These are phyloP conservation scores for Babesia ovata DNA, from an alignment of 169 alveolate genomes.

Conservation along the genomic window DNA sequence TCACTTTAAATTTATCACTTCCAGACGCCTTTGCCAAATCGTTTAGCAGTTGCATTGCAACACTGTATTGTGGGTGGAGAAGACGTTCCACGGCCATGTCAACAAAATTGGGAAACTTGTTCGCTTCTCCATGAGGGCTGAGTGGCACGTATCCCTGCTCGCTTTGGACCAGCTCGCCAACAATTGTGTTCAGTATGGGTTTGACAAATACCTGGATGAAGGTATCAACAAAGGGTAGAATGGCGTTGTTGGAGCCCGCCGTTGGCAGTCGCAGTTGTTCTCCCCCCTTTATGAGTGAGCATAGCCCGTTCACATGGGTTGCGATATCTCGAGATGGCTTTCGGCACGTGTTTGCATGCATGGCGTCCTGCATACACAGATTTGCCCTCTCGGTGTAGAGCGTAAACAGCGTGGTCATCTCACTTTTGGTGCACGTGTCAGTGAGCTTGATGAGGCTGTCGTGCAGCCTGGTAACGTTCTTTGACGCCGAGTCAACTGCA, in stretches of 20 bases:
- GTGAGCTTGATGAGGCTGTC: constrained; percentile 12
- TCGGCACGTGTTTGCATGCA: background rate
- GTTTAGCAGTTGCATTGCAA: constrained; percentile 46
- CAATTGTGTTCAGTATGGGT: constrained; percentile 4
- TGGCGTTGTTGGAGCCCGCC: background rate
- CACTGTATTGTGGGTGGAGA: constrained; percentile 36
- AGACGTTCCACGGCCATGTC: constrained; percentile 20
- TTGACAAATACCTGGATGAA: constrained; percentile 4
- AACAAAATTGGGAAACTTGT: constrained; percentile 30
- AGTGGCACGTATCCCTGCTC: background rate
- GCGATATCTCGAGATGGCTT: constrained; percentile 18
- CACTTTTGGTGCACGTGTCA: constrained; percentile 25
- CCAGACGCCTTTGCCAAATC: constrained; percentile 33
- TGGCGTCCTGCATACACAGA: background rate
- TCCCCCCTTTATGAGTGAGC: constrained; percentile 50
- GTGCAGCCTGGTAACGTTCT: background rate
- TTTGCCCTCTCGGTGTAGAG: constrained; percentile 35
- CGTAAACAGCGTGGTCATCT: constrained; percentile 24
- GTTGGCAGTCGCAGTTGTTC: constrained; percentile 12
- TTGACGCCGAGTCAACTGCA: background rate
- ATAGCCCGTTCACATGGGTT: constrained; percentile 42
- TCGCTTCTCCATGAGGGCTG: constrained; percentile 38
- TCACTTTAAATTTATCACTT: constrained; percentile 45
- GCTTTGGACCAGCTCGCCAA: background rate
- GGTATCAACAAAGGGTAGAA: constrained; percentile 4